Percentiles rank a stretch among this genome's conserved stretches.
Evolutionary conservation across 345 rosid genomes (phyloP).

Genomic region (Anastatica hierochuntica): DNA sequence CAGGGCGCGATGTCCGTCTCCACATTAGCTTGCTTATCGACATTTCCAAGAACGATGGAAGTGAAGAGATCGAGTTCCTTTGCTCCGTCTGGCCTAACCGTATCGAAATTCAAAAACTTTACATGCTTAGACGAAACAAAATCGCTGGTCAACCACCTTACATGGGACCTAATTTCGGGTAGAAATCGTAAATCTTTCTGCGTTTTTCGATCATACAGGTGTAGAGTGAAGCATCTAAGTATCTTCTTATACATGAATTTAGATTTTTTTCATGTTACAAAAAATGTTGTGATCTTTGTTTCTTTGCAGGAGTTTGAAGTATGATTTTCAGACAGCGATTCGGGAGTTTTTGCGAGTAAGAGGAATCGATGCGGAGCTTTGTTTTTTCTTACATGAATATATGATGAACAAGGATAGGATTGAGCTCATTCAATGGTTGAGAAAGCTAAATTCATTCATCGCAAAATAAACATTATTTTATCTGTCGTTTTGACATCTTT

Average conservation of each 20-base stretch:
- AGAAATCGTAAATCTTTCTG: neutral
- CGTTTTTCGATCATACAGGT: neutral
- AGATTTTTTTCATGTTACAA: too few species aligned
- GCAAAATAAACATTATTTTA: conserved; percentile 21
- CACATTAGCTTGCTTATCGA: conserved; percentile 52
- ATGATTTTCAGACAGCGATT: conserved; percentile 34
- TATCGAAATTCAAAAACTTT: conserved; percentile 48
- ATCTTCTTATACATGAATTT: too few species aligned
- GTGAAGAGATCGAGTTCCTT: conserved; percentile 33
- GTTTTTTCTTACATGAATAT: conserved; percentile 58
- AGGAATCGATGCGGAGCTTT: conserved; percentile 51
- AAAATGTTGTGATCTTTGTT: conserved; percentile 3
- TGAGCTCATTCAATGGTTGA: conserved; percentile 59
- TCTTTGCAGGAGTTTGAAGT: conserved; percentile 42
- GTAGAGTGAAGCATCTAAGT: neutral
- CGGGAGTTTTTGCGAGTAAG: conserved; percentile 42
- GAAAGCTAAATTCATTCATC: conserved; percentile 38
- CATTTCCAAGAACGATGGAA: conserved; percentile 35
- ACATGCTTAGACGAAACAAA: conserved; percentile 29
- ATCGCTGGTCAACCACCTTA: conserved; percentile 33
- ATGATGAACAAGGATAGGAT: conserved; percentile 66
- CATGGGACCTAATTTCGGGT: conserved; percentile 63
- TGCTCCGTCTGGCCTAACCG: conserved; percentile 71
- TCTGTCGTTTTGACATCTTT: neutral
- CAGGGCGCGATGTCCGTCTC: conserved; percentile 36